Evolutionary conservation across 1,139 yeast species (phyloP), one percentile per base, ranked within the genome.

Genomic region (Torulaspora pretoriensis): DNA sequence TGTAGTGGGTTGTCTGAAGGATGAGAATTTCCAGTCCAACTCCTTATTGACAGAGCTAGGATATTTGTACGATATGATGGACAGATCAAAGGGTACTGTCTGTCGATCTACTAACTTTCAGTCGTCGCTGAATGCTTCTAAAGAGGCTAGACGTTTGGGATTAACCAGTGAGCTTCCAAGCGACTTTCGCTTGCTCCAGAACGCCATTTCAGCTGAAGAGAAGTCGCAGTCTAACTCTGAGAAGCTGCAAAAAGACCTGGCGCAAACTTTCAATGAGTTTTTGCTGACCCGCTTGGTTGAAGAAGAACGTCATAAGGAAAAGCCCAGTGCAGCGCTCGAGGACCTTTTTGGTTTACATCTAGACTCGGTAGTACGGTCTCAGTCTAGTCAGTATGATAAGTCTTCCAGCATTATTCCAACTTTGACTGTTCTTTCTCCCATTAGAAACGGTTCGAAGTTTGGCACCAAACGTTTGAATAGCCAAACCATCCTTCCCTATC

Each of bases 11-110:
- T 74, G 78, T 31, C 66, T 87, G 29, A 72, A 78, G 13, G 68
- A 74, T 25, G 90, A 84, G 58, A 78, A 79, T 61, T 69, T 80
- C 53, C 53, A 61, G 30, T 54, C 66, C 31, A 63, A 80, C 31
- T 73, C 83, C 8, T 63, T 90, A 7, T 65, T 89, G 28, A 81
- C 85, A 45, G 97, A 94, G 60, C 68, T 90, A 39, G 98, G 96
- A 0, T 87, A 89, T 50, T 68, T 94, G 13, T 87, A 81, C 67
- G 97, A 94, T 59, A 92, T 92, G 98, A 75, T 92, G 68, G 74
- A 75, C 42, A 87, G 87, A 61, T 89, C 96, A 0, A 69, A 76
- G 22, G 94, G 95, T 0, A 74, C 75, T 8, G 55, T 62, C 3
- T 60, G 65, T 42, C 52, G 64, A 23, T 51, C 67, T 8, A 47